A percentile compares a stretch with the other conserved stretches of the same genome.
Conservation (phyloP, 2,329 filamentous ascomycete species). For the Amauroascus verrucosus region DNA sequence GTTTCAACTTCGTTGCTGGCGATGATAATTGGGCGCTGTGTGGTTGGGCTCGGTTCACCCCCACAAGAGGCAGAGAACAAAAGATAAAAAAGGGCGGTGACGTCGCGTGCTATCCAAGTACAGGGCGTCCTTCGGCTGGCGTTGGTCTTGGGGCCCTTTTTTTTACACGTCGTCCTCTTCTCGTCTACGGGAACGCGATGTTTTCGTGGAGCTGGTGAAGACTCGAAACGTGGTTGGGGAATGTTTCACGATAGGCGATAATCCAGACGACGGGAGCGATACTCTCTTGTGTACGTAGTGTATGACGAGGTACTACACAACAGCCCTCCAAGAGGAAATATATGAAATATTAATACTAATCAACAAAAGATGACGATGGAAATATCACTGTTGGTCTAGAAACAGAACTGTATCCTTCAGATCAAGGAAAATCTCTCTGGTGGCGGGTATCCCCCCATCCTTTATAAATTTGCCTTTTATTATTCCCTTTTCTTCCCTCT, state of each 20-base stretch:
- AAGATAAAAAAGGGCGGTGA: background rate
- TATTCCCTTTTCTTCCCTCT: background rate
- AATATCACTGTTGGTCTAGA: too few species aligned
- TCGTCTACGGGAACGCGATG: background rate
- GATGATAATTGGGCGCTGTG: background rate
- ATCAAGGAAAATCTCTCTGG: background rate
- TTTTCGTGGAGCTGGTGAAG: slow-evolving; percentile 5
- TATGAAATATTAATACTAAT: too few species aligned
- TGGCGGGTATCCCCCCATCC: background rate
- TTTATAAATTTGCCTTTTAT: background rate
- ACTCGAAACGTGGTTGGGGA: slow-evolving; percentile 1
- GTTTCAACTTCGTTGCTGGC: background rate
- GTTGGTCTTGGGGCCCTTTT: too few species aligned
- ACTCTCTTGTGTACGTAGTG: background rate
- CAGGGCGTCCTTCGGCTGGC: too few species aligned
- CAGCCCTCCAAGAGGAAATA: too few species aligned
- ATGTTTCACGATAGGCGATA: slow-evolving; percentile 2
- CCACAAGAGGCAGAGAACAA: background rate
- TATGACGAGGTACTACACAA: background rate
- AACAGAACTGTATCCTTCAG: too few species aligned
- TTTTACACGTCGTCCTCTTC: background rate
- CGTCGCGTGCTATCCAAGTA: background rate
- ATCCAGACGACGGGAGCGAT: background rate
- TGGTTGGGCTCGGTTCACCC: background rate
- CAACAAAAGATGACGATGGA: too few species aligned